These are phyloP conservation scores for Allium fistulosum DNA, from an alignment of 106 monocot genomes.

Conservation along the genomic window DNA sequence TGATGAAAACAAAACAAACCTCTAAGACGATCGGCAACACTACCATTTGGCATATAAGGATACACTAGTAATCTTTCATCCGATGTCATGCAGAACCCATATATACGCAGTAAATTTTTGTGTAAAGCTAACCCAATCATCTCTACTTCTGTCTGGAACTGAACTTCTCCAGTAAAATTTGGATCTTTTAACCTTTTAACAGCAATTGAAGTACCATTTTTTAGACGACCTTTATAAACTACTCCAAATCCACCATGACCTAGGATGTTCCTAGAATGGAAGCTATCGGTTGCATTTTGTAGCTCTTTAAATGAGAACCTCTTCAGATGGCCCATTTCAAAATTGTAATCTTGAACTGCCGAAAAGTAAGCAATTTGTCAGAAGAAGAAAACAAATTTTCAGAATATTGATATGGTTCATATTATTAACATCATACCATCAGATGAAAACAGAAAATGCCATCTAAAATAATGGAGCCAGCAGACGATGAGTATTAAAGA, in stretches of 20 bases:
- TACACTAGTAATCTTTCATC: conserved; percentile 82
- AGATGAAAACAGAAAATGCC: conserved; percentile 9
- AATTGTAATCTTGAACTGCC: conserved; percentile 58
- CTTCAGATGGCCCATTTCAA: conserved; percentile 82
- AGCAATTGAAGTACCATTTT: conserved; percentile 63
- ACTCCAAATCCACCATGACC: conserved; percentile 96
- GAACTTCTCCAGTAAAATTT: conserved; percentile 81
- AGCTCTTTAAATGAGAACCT: conserved; percentile 79
- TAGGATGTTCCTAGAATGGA: conserved; percentile 75
- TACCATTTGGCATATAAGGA: conserved; percentile 96
- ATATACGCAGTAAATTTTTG: conserved; percentile 70
- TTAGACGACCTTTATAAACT: conserved; percentile 78
- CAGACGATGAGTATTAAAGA: conserved; percentile 7
- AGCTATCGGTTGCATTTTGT: conserved; percentile 70
- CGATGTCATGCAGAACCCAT: conserved; percentile 91
- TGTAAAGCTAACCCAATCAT: conserved; percentile 97
- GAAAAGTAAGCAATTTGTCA: background rate
- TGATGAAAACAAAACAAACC: conserved; percentile 28
- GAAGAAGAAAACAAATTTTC: background rate
- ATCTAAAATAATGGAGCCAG: conserved; percentile 13
- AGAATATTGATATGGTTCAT: too few species aligned
- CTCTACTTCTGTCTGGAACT: conserved; percentile 99
- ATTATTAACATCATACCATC: conserved; percentile 4
- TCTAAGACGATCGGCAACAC: conserved; percentile 92
- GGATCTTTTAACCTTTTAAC: conserved; percentile 94